phyloP scores from a whole-genome alignment of 306 rosid genomes.

The Cicer yamashitae region DNA sequence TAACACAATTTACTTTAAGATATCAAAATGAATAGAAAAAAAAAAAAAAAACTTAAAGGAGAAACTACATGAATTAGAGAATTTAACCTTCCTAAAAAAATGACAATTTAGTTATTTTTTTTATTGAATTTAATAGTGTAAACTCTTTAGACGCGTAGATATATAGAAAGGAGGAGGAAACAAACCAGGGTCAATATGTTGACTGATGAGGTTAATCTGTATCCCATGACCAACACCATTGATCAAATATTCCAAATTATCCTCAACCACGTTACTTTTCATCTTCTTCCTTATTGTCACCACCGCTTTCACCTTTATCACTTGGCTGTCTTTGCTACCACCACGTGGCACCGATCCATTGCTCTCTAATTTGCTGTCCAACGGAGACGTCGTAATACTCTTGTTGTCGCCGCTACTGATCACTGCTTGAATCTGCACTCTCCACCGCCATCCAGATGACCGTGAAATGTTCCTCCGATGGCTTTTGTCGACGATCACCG shows the following conservation, averaged over 20 bases:
- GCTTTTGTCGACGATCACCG: conserved; percentile 6
- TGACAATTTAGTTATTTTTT: no score
- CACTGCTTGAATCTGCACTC: conserved; percentile 51
- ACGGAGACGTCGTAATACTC: conserved; percentile 37
- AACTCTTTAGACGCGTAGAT: no score
- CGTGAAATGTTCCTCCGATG: conserved; percentile 25
- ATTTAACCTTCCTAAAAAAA: no score
- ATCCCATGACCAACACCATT: conserved; percentile 91
- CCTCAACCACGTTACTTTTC: conserved; percentile 70
- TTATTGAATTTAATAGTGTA: no score
- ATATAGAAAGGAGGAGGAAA: background rate
- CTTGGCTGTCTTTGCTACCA: conserved; percentile 23
- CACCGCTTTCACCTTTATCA: conserved; percentile 66
- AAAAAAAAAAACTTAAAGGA: no score
- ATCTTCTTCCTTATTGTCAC: conserved; percentile 77
- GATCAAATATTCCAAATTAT: conserved; percentile 73
- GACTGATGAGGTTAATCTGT: conserved; percentile 75
- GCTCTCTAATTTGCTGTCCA: conserved; percentile 49
- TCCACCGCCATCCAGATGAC: conserved; percentile 25
- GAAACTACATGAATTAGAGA: no score
- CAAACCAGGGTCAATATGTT: conserved; percentile 76
- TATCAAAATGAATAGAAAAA: no score
- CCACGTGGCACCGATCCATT: conserved; percentile 26
- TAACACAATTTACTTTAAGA: no score
- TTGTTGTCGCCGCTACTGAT: conserved; percentile 63